These are phyloP conservation scores for Elymus sibiricus DNA, from an alignment of 176 grass and related monocot genomes.

Conservation along the genomic window DNA sequence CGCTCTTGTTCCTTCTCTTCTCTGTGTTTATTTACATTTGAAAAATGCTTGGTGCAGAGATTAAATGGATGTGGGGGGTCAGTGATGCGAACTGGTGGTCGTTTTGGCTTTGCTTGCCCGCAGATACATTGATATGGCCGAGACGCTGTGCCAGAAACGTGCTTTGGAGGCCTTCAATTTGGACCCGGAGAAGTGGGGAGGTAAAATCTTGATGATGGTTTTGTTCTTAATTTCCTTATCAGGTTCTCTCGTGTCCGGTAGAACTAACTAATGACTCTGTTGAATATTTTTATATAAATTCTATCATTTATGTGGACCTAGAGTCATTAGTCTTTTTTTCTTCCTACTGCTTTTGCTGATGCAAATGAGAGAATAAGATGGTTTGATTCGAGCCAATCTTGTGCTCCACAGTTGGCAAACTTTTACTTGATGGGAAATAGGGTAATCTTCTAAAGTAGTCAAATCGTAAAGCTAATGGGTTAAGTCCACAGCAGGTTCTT, in stretches of 20 bases:
- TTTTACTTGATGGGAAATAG: neutral
- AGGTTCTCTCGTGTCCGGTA: neutral
- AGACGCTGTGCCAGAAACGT: slow-evolving; percentile 89
- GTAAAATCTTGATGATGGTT: slow-evolving; percentile 32
- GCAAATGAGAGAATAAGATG: neutral
- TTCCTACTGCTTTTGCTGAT: neutral
- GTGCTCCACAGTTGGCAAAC: neutral
- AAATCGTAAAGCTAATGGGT: neutral
- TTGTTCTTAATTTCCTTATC: neutral
- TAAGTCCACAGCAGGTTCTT: neutral
- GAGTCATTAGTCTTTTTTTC: neutral
- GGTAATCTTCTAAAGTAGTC: neutral
- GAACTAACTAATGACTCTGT: neutral
- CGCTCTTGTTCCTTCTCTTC: neutral
- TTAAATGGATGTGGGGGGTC: neutral
- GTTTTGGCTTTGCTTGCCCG: slow-evolving; percentile 29
- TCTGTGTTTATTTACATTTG: neutral
- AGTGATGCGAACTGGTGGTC: slow-evolving; percentile 12
- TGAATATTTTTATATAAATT: neutral
- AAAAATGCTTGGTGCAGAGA: neutral
- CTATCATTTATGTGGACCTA: neutral
- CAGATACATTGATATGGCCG: slow-evolving; percentile 97
- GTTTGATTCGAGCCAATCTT: neutral
- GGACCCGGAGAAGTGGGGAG: slow-evolving; percentile 97
- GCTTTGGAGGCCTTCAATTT: slow-evolving; percentile 84